Conservation (phyloP, 805 yeast genomes). For the Ogataea kodamae region DNA sequence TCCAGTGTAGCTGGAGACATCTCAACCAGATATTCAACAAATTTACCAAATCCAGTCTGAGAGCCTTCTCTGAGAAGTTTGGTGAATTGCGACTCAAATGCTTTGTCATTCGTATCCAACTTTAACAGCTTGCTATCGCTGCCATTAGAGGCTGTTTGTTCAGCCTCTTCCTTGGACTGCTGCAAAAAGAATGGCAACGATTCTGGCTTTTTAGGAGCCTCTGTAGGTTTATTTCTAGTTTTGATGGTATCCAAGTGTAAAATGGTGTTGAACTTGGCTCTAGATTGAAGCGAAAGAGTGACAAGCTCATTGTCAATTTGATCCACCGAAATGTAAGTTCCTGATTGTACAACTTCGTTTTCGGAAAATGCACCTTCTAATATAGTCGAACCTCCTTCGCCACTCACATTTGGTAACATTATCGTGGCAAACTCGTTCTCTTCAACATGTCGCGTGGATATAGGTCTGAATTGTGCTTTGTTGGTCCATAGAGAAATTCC, state of each 20-base stretch:
- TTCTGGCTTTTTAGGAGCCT: slow-evolving; percentile 81
- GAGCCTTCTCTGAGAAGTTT: slow-evolving; percentile 54
- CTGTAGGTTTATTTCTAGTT: slow-evolving; percentile 84
- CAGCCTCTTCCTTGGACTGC: slow-evolving; percentile 51
- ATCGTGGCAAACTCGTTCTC: slow-evolving; percentile 69
- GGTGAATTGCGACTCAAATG: slow-evolving; percentile 76
- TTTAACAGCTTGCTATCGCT: slow-evolving; percentile 33
- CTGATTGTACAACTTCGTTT: slow-evolving; percentile 30
- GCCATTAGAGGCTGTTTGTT: slow-evolving; percentile 49
- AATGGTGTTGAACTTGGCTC: slow-evolving; percentile 73
- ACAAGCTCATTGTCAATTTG: slow-evolving; percentile 62
- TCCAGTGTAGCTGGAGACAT: slow-evolving; percentile 79
- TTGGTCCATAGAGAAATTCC: slow-evolving; percentile 94
- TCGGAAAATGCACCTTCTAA: slow-evolving; percentile 70
- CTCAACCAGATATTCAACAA: slow-evolving; percentile 51
- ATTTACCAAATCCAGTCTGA: slow-evolving; percentile 41
- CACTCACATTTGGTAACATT: slow-evolving; percentile 71
- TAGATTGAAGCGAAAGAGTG: slow-evolving; percentile 75
- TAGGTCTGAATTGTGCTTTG: slow-evolving; percentile 73
- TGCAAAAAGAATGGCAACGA: slow-evolving; percentile 77
- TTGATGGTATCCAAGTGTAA: slow-evolving; percentile 80
- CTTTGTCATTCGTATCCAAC: slow-evolving; percentile 34
- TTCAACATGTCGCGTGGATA: slow-evolving; percentile 71
- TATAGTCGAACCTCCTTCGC: slow-evolving; percentile 68
- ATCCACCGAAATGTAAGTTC: slow-evolving; percentile 48